Conservation (phyloP, 306 rosid genomes). For the Acacia crassicarpa region DNA sequence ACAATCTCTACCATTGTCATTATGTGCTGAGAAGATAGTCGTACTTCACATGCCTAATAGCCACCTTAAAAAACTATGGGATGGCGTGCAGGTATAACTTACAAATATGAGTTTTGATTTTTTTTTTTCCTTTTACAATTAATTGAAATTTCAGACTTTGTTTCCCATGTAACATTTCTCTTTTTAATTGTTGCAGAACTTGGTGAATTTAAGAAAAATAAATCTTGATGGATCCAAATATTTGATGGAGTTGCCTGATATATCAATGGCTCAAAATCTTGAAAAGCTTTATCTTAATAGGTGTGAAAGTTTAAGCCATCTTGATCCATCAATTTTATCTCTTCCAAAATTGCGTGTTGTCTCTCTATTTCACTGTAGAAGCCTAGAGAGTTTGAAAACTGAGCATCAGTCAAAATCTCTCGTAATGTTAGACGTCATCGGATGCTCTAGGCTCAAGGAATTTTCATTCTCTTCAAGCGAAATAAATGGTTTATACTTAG, state of each 20-base stretch:
- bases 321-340: slow-evolving; percentile 17
- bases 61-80: slow-evolving; percentile 21
- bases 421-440: fast-evolving
- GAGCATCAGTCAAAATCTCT: slow-evolving; percentile 11
- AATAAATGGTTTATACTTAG: fast-evolving
- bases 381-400: neutral
- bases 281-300: neutral
- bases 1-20: neutral
- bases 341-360: neutral
- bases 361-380: neutral
- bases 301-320: neutral
- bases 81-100: slow-evolving; percentile 5
- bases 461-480: too few species aligned
- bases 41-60: neutral
- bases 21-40: slow-evolving; percentile 1
- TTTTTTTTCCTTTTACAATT: neutral
- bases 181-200: slow-evolving; percentile 11
- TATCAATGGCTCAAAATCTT: neutral
- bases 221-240: neutral
- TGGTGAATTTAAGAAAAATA: slow-evolving; percentile 5
- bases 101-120: neutral
- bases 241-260: neutral
- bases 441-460: neutral
- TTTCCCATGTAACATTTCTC: neutral
- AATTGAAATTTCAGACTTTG: neutral